Percentiles rank a stretch among this genome's conserved stretches.
These are phyloP conservation scores for Lindgomyces ingoldianus DNA, from an alignment of 495 filamentous ascomycete species.

Conservation along the genomic window DNA sequence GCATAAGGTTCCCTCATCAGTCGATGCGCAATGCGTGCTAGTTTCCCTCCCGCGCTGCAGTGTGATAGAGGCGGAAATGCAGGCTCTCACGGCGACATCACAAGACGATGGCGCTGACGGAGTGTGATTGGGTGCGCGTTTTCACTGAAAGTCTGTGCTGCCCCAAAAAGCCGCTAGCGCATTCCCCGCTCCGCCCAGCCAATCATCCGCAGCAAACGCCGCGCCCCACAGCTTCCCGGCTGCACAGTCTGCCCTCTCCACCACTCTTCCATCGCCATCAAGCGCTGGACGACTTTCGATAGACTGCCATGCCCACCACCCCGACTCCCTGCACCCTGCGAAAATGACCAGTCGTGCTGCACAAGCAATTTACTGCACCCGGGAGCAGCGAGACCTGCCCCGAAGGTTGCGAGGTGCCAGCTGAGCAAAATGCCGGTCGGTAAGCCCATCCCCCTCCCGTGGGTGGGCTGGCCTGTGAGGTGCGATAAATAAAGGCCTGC, in stretches of 20 bases:
- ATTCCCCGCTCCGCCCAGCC: conserved; percentile 14
- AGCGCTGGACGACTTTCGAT: conserved; percentile 31
- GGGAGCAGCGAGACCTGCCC: conserved; percentile 22
- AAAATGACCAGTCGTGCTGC: conserved; percentile 12
- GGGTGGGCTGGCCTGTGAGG: background rate
- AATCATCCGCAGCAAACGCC: conserved; percentile 14
- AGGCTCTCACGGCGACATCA: conserved; percentile 21
- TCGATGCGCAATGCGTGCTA: conserved; percentile 1
- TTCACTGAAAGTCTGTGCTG: conserved; percentile 25
- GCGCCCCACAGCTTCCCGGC: conserved; percentile 25
- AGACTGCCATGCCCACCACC: conserved; percentile 13
- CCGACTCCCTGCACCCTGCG: conserved; percentile 12
- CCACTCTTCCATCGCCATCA: conserved; percentile 28
- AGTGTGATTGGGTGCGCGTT: conserved; percentile 24
- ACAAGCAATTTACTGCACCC: conserved; percentile 33
- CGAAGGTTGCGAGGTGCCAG: conserved; percentile 6
- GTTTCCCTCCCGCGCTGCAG: conserved; percentile 20
- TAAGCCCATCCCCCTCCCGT: conserved; percentile 18
- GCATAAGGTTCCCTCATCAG: conserved; percentile 5
- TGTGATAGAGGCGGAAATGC: conserved; percentile 34
- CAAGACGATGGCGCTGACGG: background rate
- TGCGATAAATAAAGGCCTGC: conserved; percentile 33
- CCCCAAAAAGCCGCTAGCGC: conserved; percentile 3
- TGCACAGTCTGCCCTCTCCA: conserved; percentile 22
- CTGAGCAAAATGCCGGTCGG: conserved; percentile 32